Evolutionary conservation across 768 basidiomycete genomes (phyloP).

Genomic region (Rhodosporidiobolus sp.): DNA sequence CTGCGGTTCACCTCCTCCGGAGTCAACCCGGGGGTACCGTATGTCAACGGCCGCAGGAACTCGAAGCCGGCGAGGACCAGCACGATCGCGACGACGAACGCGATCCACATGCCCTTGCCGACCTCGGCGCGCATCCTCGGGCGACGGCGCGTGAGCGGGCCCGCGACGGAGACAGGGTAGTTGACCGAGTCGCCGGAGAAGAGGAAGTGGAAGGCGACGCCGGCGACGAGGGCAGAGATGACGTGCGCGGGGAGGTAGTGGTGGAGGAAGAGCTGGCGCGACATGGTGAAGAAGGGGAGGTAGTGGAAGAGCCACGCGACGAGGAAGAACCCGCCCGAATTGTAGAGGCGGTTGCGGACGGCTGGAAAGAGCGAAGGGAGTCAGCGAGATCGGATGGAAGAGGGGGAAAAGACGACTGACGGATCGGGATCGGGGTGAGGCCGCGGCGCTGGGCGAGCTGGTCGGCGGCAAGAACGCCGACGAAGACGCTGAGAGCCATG

Average conservation of each 20-base stretch:
- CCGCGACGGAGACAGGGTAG: constrained; percentile 43
- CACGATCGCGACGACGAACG: constrained; percentile 61
- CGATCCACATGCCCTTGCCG: constrained; percentile 58
- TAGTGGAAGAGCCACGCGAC: constrained; percentile 94
- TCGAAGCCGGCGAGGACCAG: constrained; percentile 53
- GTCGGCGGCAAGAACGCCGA: constrained; percentile 87
- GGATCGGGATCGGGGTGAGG: constrained; percentile 76
- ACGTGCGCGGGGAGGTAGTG: constrained; percentile 91
- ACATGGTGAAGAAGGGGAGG: constrained; percentile 96
- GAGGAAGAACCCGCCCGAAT: constrained; percentile 92
- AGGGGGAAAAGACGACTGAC: constrained; percentile 57
- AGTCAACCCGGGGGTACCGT: constrained; percentile 87
- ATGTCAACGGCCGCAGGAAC: constrained; percentile 85
- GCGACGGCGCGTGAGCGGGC: constrained; percentile 31
- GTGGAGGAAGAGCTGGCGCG: constrained; percentile 91
- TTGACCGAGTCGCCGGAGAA: constrained; percentile 42
- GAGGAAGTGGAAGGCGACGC: constrained; percentile 69
- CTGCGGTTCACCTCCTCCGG: constrained; percentile 80
- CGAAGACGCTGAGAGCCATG: constrained; percentile 76
- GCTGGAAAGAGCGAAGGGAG: constrained; percentile 53
- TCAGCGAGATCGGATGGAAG: constrained; percentile 12
- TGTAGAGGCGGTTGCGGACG: constrained; percentile 88
- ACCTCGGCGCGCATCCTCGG: constrained; percentile 62
- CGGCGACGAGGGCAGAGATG: constrained; percentile 77
- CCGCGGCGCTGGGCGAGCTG: constrained; percentile 79